Percentiles rank a stretch among this genome's conserved stretches.
These are phyloP conservation scores for Colletotrichum limetticola DNA, from an alignment of 2,329 filamentous ascomycete genomes.

Conservation along the genomic window DNA sequence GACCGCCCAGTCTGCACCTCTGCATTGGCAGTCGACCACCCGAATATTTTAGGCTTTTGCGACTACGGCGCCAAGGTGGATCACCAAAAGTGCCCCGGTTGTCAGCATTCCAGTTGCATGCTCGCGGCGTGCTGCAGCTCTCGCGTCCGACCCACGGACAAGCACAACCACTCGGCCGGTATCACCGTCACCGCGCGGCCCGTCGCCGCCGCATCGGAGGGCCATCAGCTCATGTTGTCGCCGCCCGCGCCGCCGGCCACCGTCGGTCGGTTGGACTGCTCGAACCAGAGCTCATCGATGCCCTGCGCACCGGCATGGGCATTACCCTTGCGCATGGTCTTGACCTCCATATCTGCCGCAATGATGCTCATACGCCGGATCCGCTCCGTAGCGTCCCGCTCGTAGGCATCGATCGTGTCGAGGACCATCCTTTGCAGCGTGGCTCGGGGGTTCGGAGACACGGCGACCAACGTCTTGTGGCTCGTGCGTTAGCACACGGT, in stretches of 20 bases:
- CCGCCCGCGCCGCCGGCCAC: constrained; percentile 22
- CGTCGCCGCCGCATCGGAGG: neutral
- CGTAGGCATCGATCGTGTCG: constrained; percentile 75
- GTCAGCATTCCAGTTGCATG: constrained; percentile 7
- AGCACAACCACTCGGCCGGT: constrained; percentile 23
- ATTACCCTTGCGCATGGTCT: constrained; percentile 40
- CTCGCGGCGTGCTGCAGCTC: neutral
- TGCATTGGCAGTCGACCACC: constrained; percentile 18
- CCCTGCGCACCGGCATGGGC: constrained; percentile 4
- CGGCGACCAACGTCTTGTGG: constrained; percentile 77
- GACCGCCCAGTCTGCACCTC: constrained; percentile 16
- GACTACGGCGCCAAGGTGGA: constrained; percentile 27
- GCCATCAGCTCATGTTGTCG: constrained; percentile 27
- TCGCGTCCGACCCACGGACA: constrained; percentile 29
- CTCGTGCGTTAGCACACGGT: constrained; percentile 26
- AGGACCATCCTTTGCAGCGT: constrained; percentile 78
- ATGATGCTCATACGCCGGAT: constrained; percentile 82
- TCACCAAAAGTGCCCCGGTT: constrained; percentile 25
- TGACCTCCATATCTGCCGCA: constrained; percentile 80
- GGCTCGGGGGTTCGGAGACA: constrained; percentile 72
- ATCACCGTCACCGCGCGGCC: neutral
- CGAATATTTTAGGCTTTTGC: constrained; percentile 26
- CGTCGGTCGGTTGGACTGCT: constrained; percentile 38
- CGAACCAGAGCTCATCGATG: constrained; percentile 48
- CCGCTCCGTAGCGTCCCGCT: constrained; percentile 79